Percentiles rank a stretch among this genome's conserved stretches.
These are phyloP conservation scores for Skeletonema tropicum DNA, from an alignment of 108 stramenopile species.

Conservation along the genomic window DNA sequence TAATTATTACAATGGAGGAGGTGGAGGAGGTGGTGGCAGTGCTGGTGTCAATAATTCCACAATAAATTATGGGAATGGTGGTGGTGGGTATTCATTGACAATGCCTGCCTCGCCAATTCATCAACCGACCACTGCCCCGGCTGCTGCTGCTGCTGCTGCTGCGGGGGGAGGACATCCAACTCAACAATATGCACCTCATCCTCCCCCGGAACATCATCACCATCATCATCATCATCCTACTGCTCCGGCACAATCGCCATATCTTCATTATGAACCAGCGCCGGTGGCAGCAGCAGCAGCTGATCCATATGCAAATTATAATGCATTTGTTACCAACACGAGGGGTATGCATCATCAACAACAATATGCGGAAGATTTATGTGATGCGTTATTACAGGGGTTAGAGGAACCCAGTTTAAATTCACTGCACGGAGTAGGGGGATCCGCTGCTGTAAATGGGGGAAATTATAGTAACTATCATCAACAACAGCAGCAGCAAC, in stretches of 20 bases:
- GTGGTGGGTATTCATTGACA: background rate
- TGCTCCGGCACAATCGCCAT: background rate
- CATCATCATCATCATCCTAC: background rate
- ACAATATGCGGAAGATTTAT: background rate
- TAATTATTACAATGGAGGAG: background rate
- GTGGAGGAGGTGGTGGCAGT: background rate
- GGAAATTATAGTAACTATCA: background rate
- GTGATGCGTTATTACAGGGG: background rate
- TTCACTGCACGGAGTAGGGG: background rate
- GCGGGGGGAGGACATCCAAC: background rate
- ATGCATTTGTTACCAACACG: background rate
- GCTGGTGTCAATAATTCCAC: background rate
- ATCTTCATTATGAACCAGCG: background rate
- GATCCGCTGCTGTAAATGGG: too few relatives aligned
- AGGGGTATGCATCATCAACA: background rate
- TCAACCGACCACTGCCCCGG: background rate
- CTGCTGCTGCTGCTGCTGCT: background rate
- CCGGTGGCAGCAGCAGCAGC: background rate
- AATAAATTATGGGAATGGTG: background rate
- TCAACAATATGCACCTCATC: background rate
- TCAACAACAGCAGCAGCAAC: background rate
- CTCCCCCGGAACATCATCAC: background rate
- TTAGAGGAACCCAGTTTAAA: background rate
- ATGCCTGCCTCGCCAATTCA: background rate
- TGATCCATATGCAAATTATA: constrained; percentile 1